A percentile compares a stretch with the other conserved stretches of the same genome.
Evolutionary conservation across 2,329 filamentous ascomycete genomes (phyloP).

Genomic region (Zymoseptoria tritici): DNA sequence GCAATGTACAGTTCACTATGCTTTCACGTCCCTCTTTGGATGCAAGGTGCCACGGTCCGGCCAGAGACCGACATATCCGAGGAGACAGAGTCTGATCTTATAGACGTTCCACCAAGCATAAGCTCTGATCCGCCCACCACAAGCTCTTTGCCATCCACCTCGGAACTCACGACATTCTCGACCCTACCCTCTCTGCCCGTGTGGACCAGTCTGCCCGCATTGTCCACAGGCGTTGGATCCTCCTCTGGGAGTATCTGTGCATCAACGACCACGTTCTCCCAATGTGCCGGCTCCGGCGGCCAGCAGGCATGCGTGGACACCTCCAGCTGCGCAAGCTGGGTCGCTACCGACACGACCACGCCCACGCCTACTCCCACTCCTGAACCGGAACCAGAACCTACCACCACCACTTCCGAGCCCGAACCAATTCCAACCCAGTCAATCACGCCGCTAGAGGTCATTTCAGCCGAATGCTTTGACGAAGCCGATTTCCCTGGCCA

Average conservation of each 20-base stretch:
- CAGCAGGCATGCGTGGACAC: background rate
- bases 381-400: background rate
- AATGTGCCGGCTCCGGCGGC: conserved; percentile 1
- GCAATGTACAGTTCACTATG: conserved; percentile 7
- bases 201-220: background rate
- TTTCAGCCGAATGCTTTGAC: background rate
- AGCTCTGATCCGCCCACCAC: background rate
- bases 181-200: background rate
- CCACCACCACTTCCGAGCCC: background rate
- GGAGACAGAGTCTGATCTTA: background rate
- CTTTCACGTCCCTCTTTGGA: conserved; percentile 3
- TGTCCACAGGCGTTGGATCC: background rate
- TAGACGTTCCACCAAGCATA: background rate
- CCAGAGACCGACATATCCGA: background rate
- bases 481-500: conserved; percentile 4
- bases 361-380: background rate
- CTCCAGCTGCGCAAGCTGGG: conserved; percentile 1
- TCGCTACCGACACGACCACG: background rate
- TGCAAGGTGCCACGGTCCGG: conserved; percentile 1
- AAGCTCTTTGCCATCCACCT: background rate
- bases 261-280: background rate
- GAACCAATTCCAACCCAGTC: background rate
- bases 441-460: background rate
- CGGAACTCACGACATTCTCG: background rate
- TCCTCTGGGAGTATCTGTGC: background rate